A percentile compares a stretch with the other conserved stretches of the same genome.
Conservation (phyloP, 371 early-diverging fungal genomes). For the Mucor mucedo region DNA sequence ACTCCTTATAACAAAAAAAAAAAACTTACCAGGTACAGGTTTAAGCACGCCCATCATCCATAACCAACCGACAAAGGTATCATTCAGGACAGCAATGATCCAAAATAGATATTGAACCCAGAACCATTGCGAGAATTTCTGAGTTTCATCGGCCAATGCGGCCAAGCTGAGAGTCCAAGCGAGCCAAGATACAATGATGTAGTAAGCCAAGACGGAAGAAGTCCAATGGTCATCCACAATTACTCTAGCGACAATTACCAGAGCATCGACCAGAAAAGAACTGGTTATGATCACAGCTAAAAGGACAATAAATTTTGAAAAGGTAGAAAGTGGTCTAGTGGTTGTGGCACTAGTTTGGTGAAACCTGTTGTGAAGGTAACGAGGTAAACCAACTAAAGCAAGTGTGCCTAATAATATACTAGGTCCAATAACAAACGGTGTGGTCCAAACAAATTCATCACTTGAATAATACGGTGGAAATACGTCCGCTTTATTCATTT, state of each 20-base stretch:
- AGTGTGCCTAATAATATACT: constrained; percentile 33
- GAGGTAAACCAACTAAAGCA: constrained; percentile 32
- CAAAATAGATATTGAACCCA: constrained; percentile 51
- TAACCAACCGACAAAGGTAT: constrained; percentile 42
- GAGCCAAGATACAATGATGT: constrained; percentile 33
- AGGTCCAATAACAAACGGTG: constrained; percentile 30
- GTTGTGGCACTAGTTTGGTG: background rate
- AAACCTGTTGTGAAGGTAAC: constrained; percentile 30
- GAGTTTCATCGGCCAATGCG: constrained; percentile 34
- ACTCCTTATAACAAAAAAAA: background rate
- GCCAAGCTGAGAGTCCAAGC: constrained; percentile 36
- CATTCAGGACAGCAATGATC: constrained; percentile 29
- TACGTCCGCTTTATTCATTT: constrained; percentile 12
- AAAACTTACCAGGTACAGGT: constrained; percentile 34
- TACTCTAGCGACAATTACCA: constrained; percentile 35
- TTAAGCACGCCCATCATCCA: constrained; percentile 39
- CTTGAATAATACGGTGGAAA: constrained; percentile 39
- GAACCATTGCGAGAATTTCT: constrained; percentile 37
- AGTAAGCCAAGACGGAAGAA: constrained; percentile 38
- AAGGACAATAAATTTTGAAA: constrained; percentile 35
- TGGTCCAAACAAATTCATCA: constrained; percentile 33
- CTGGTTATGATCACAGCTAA: constrained; percentile 25
- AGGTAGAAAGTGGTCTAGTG: constrained; percentile 22
- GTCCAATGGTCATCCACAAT: constrained; percentile 39
- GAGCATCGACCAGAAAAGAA: constrained; percentile 39